phyloP scores from a whole-genome alignment of 306 rosid genomes.

The Hylodesmum podocarpum region DNA sequence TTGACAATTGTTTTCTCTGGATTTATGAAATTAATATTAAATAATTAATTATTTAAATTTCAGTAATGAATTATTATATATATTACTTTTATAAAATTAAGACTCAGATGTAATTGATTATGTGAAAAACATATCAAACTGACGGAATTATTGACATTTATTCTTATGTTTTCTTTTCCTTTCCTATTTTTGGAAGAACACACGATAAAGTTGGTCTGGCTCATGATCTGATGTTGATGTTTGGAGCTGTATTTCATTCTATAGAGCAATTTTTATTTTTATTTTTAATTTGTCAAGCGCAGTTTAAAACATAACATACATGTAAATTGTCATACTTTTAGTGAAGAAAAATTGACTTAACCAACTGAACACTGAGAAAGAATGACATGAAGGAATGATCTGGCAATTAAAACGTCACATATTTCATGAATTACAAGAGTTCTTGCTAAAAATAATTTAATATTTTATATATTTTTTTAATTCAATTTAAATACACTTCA shows the following conservation, averaged over 20 bases:
- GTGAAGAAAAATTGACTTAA: neutral
- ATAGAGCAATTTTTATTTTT: neutral
- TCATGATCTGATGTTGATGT: neutral
- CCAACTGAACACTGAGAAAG: neutral
- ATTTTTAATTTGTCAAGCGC: neutral
- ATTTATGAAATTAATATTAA: too few relatives aligned
- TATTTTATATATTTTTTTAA: neutral
- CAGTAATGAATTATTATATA: too few relatives aligned
- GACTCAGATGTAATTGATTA: too few relatives aligned
- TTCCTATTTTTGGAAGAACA: too few relatives aligned
- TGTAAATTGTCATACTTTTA: neutral
- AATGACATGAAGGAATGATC: neutral
- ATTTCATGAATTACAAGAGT: neutral
- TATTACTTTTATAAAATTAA: too few relatives aligned
- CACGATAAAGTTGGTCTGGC: neutral
- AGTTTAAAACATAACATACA: neutral
- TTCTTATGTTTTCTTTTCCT: too few relatives aligned
- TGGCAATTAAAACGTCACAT: neutral
- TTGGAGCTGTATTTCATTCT: neutral
- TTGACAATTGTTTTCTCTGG: too few relatives aligned
- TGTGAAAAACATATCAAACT: too few relatives aligned
- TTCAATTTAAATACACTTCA: neutral
- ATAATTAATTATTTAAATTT: too few relatives aligned
- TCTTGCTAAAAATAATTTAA: neutral
- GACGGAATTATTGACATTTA: too few relatives aligned